Conservation (phyloP, 2,329 filamentous ascomycete genomes). For the Lecanicillium sp. region DNA sequence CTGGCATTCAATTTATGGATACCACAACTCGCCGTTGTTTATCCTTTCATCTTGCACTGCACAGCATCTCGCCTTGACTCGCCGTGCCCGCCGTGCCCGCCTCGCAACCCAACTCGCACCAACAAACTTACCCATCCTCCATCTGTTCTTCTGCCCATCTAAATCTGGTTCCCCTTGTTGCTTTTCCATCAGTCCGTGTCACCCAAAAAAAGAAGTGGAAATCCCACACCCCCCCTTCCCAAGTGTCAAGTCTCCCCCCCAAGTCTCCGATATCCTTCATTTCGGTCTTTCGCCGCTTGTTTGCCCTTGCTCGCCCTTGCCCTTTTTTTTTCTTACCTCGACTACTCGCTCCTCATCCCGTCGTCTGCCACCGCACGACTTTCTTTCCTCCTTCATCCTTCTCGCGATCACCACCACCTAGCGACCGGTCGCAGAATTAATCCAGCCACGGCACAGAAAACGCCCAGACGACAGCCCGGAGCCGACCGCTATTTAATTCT, state of each 20-base stretch:
- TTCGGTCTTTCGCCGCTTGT: constrained; percentile 11
- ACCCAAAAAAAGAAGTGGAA: constrained; percentile 9
- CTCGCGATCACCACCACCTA: too few species aligned
- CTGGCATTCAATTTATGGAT: constrained; percentile 3
- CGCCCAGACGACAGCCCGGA: too few species aligned
- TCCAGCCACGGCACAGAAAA: too few species aligned
- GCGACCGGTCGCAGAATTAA: too few species aligned
- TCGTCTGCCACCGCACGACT: background rate
- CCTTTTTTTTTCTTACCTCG: constrained; percentile 12
- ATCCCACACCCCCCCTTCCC: constrained; percentile 1
- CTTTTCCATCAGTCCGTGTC: background rate
- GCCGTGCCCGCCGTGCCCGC: background rate
- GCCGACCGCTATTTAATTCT: too few species aligned
- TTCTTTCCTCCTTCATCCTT: background rate
- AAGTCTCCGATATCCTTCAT: background rate
- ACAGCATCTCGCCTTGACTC: background rate
- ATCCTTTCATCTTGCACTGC: background rate
- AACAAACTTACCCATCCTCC: background rate
- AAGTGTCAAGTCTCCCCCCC: too few species aligned
- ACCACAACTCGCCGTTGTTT: background rate
- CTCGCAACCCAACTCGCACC: too few species aligned
- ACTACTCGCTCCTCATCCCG: constrained; percentile 12
- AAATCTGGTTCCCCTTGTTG: background rate
- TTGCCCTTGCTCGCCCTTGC: constrained; percentile 18
- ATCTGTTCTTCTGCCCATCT: background rate